phyloP scores from a whole-genome alignment of 1,284 basidiomycete genomes.

The Malassezia brasiliensis region DNA sequence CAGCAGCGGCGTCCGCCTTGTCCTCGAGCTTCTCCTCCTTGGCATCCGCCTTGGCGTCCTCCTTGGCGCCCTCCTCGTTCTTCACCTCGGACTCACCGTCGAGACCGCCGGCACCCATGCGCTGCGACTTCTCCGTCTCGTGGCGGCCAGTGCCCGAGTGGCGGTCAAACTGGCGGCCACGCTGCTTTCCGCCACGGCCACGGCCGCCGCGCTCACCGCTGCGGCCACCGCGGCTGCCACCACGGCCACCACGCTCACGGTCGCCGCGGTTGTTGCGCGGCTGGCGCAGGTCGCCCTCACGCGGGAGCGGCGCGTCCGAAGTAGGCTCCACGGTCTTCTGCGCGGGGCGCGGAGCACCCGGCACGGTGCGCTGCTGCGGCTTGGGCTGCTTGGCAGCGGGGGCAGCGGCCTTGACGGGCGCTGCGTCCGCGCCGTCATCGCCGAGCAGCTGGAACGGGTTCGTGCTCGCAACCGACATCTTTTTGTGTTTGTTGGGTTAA shows the following conservation, averaged over 20 bases:
- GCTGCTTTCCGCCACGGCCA: slow-evolving; percentile 54
- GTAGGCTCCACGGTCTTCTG: slow-evolving; percentile 14
- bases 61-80: slow-evolving; percentile 53
- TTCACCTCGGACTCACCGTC: slow-evolving; percentile 68
- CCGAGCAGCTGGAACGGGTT: slow-evolving; percentile 47
- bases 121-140: slow-evolving; percentile 82
- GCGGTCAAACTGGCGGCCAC: slow-evolving; percentile 63
- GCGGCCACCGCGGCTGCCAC: slow-evolving; percentile 56
- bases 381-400: slow-evolving; percentile 27
- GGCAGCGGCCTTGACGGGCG: slow-evolving; percentile 32
- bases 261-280: slow-evolving; percentile 22
- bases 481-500: slow-evolving; percentile 2
- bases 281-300: slow-evolving; percentile 17
- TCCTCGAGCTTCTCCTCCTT: slow-evolving; percentile 52
- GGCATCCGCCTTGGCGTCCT: slow-evolving; percentile 22
- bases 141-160: slow-evolving; percentile 67
- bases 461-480: slow-evolving; percentile 47
- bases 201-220: slow-evolving; percentile 51
- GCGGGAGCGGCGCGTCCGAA: slow-evolving; percentile 8
- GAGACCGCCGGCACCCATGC: slow-evolving; percentile 82
- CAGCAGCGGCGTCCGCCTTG: slow-evolving; percentile 40
- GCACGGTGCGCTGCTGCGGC: slow-evolving; percentile 29
- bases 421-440: slow-evolving; percentile 36
- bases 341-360: slow-evolving; percentile 28
- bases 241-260: slow-evolving; percentile 53